Percentiles rank a stretch among this genome's conserved stretches.
Conservation (phyloP, 1,284 basidiomycete genomes). For the Phlebopus sp. region DNA sequence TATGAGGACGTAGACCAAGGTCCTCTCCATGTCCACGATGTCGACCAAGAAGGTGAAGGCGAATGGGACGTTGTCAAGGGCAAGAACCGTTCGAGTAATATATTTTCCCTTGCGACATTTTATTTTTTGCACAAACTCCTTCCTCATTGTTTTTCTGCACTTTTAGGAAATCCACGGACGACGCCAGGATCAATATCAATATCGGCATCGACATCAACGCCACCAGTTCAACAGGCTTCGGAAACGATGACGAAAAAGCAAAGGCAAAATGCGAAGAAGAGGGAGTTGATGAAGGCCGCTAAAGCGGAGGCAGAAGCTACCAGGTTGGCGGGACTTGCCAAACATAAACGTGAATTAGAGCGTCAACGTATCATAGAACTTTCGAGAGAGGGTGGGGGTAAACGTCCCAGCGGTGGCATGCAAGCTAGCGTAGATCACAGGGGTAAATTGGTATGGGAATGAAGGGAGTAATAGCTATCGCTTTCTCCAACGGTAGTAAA, state of each 20-base stretch:
- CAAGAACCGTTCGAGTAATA: constrained; percentile 46
- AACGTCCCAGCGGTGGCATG: constrained; percentile 52
- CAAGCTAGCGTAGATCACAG: constrained; percentile 46
- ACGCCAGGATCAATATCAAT: not conserved
- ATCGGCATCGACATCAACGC: constrained; percentile 12
- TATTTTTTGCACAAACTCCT: not conserved
- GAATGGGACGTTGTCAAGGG: constrained; percentile 73
- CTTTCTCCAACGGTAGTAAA: constrained; percentile 11
- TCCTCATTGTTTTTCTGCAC: not conserved
- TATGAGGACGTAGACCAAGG: constrained; percentile 64
- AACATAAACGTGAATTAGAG: constrained; percentile 63
- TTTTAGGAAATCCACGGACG: constrained; percentile 14
- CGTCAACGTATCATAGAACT: constrained; percentile 51
- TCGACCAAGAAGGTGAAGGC: constrained; percentile 47
- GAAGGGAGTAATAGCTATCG: constrained; percentile 1
- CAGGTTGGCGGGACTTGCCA: constrained; percentile 47
- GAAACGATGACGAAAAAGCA: constrained; percentile 61
- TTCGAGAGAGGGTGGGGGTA: constrained; percentile 30
- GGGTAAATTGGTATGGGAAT: constrained; percentile 60
- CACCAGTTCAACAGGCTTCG: constrained; percentile 31
- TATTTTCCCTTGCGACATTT: not conserved
- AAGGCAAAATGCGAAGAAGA: constrained; percentile 62
- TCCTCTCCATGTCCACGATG: constrained; percentile 44
- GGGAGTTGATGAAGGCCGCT: constrained; percentile 54
- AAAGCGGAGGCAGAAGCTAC: constrained; percentile 56